Evolutionary conservation across 2,329 filamentous ascomycete genomes (phyloP).

Genomic region (Pezicula neosporulosa): DNA sequence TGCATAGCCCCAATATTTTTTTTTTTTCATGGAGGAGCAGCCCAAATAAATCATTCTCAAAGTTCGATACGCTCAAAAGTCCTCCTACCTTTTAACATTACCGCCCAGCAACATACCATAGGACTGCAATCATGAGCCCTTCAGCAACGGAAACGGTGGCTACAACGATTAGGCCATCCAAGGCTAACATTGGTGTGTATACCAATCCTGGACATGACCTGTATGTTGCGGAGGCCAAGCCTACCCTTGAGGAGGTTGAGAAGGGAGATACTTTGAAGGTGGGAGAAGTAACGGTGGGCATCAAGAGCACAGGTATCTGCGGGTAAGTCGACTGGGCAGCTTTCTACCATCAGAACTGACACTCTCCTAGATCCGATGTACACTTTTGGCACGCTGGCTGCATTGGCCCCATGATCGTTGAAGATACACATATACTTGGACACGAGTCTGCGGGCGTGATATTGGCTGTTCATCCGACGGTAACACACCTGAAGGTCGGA

Average conservation of each 20-base stretch:
- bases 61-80: no score
- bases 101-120: no score
- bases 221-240: conserved; percentile 79
- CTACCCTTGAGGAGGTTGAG: conserved; percentile 70
- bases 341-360: conserved; percentile 4
- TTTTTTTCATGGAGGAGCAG: background rate
- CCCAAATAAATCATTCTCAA: background rate
- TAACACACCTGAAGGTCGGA: conserved; percentile 73
- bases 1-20: background rate
- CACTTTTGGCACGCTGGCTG: conserved; percentile 97
- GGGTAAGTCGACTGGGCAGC: conserved; percentile 52
- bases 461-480: conserved; percentile 77
- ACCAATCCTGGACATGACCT: conserved; percentile 91
- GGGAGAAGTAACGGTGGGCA: conserved; percentile 82
- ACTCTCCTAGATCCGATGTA: conserved; percentile 70
- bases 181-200: conserved; percentile 93
- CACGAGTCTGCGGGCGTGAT: conserved; percentile 89
- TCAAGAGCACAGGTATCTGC: conserved; percentile 95
- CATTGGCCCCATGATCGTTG: conserved; percentile 95
- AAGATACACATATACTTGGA: conserved; percentile 83
- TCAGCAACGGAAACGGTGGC: conserved; percentile 18
- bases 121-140: conserved; percentile 17
- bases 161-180: conserved; percentile 46
- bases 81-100: background rate
- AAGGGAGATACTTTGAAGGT: conserved; percentile 65